A percentile compares a stretch with the other conserved stretches of the same genome.
phyloP scores from a whole-genome alignment of 2,329 filamentous ascomycete species.

The Colletotrichum orchidophilum region DNA sequence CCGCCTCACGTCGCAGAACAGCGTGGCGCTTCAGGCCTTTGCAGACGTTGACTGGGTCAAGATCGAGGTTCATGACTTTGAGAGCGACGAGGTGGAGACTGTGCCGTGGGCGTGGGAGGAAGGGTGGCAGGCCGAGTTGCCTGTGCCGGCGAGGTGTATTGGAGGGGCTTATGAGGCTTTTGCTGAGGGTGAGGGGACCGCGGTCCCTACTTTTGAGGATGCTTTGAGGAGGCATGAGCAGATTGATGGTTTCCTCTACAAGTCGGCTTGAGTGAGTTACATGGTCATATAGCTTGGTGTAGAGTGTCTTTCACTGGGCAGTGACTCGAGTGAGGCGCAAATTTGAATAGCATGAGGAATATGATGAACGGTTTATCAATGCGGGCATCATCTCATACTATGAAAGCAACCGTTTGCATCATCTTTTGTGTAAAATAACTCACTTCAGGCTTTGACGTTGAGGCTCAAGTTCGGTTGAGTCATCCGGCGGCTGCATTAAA shows the following conservation, averaged over 20 bases:
- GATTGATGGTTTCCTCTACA: not conserved
- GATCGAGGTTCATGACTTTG: constrained; percentile 61
- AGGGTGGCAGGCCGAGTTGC: constrained; percentile 54
- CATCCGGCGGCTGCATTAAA: constrained; percentile 15
- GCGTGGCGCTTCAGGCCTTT: constrained; percentile 38
- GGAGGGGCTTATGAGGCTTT: constrained; percentile 66
- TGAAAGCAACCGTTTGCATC: not conserved
- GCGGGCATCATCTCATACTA: not conserved
- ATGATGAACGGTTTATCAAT: not conserved
- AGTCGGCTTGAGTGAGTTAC: not conserved
- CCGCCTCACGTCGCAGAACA: not conserved
- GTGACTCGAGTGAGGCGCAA: not conserved
- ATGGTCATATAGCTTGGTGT: not conserved
- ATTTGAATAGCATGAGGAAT: not conserved
- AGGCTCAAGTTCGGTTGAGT: constrained; percentile 12
- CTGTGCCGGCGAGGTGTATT: constrained; percentile 56
- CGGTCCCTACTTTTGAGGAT: constrained; percentile 20
- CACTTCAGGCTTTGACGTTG: not conserved
- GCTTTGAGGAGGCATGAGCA: constrained; percentile 22
- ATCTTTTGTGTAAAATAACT: not conserved
- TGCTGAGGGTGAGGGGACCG: constrained; percentile 39
- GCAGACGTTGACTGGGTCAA: constrained; percentile 51
- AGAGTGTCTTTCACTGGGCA: not conserved
- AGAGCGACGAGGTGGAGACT: constrained; percentile 52
- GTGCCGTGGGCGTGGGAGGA: constrained; percentile 56